phyloP scores from a whole-genome alignment of 805 yeast genomes.

The Candida maris region DNA sequence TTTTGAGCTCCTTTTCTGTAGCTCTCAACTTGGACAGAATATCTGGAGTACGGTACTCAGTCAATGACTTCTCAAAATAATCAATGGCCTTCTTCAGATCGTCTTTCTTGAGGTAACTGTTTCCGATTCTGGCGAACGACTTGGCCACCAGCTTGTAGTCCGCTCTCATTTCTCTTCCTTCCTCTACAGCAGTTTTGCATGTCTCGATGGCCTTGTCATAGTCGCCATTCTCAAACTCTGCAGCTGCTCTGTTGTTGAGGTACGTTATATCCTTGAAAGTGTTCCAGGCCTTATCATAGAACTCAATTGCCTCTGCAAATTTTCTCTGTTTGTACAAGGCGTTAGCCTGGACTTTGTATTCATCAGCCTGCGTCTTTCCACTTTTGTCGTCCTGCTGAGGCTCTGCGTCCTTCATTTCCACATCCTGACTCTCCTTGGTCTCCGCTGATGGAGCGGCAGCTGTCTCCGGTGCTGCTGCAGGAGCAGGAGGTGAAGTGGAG shows the following conservation, averaged over 20 bases:
- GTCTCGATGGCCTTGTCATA: slow-evolving; percentile 80
- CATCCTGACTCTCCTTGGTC: slow-evolving; percentile 13
- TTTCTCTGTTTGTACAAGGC: slow-evolving; percentile 77
- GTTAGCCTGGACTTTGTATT: slow-evolving; percentile 82
- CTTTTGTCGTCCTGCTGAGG: slow-evolving; percentile 28
- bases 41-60: slow-evolving; percentile 97
- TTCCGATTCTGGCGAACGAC: slow-evolving; percentile 90
- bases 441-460: slow-evolving; percentile 1
- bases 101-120: slow-evolving; percentile 68
- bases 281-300: slow-evolving; percentile 85
- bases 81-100: slow-evolving; percentile 72
- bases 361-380: slow-evolving; percentile 53
- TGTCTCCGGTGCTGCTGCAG: slow-evolving; percentile 24
- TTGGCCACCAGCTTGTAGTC: slow-evolving; percentile 91
- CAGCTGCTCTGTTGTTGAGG: slow-evolving; percentile 95
- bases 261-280: slow-evolving; percentile 81
- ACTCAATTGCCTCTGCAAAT: slow-evolving; percentile 88
- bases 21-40: slow-evolving; percentile 81
- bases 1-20: slow-evolving; percentile 82
- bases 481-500: slow-evolving; percentile 24
- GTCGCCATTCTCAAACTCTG: slow-evolving; percentile 94
- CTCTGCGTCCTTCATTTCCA: slow-evolving; percentile 31
- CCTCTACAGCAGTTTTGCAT: slow-evolving; percentile 77
- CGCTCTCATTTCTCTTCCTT: slow-evolving; percentile 85
- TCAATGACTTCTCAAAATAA: slow-evolving; percentile 82